Percentiles rank a stretch among this genome's conserved stretches.
Evolutionary conservation across 2,329 filamentous ascomycete species (phyloP).

Genomic region (Colletotrichum trifolii): DNA sequence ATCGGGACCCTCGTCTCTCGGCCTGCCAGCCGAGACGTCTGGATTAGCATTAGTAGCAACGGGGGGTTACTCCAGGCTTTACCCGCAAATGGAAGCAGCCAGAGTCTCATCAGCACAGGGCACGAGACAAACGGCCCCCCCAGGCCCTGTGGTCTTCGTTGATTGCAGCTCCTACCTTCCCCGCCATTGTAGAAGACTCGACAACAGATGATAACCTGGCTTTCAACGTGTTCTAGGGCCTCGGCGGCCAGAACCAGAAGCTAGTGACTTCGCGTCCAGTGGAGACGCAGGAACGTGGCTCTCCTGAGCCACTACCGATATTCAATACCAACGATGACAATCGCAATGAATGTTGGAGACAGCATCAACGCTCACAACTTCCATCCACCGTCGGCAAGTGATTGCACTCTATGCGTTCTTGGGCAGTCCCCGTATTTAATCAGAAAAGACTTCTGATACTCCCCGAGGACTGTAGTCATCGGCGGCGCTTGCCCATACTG

Average conservation of each 20-base stretch:
- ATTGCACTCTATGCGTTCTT: conserved; percentile 1
- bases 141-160: conserved; percentile 8
- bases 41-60: neutral
- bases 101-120: conserved; percentile 29
- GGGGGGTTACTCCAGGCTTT: conserved; percentile 11
- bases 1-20: conserved; percentile 4
- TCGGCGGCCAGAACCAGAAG: neutral
- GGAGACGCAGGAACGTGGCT: conserved; percentile 16
- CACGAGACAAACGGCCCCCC: neutral
- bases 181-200: conserved; percentile 9
- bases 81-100: conserved; percentile 4
- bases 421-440: neutral
- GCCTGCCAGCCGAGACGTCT: conserved; percentile 7
- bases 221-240: conserved; percentile 1
- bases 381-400: neutral
- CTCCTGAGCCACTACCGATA: too few relatives aligned
- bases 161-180: conserved; percentile 2
- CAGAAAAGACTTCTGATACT: neutral
- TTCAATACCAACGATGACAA: too few relatives aligned
- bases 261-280: conserved; percentile 20
- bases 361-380: too few relatives aligned
- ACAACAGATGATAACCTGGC: conserved; percentile 1
- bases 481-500: neutral
- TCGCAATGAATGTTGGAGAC: too few relatives aligned
- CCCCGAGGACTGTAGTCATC: conserved; percentile 1